A percentile compares a stretch with the other conserved stretches of the same genome.
phyloP scores from a whole-genome alignment of 495 filamentous ascomycete genomes.

The Hypoxylon lienhwacheense region DNA sequence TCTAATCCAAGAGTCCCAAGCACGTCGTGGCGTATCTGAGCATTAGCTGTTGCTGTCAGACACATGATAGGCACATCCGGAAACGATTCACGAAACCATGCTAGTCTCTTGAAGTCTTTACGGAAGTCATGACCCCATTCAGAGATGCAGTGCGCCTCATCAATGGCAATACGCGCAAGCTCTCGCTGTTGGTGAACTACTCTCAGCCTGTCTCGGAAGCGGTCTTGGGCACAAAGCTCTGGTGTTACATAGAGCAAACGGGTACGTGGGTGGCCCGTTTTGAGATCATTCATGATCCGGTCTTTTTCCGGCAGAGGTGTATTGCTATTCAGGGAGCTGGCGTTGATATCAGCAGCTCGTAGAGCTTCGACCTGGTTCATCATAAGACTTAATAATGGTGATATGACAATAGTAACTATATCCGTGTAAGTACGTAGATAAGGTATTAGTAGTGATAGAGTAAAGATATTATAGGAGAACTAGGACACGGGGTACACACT shows the following conservation, averaged over 20 bases:
- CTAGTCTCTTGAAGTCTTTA: slow-evolving; percentile 84
- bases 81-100: slow-evolving; percentile 79
- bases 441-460: not conserved
- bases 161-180: slow-evolving; percentile 81
- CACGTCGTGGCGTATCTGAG: slow-evolving; percentile 76
- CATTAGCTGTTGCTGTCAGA: slow-evolving; percentile 86
- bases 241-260: slow-evolving; percentile 92
- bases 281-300: slow-evolving; percentile 74
- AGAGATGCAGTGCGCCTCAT: slow-evolving; percentile 95
- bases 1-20: slow-evolving; percentile 72
- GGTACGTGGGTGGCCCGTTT: slow-evolving; percentile 80
- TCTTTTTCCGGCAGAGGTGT: slow-evolving; percentile 64
- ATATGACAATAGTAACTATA: slow-evolving; percentile 85
- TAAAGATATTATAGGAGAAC: not conserved
- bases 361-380: slow-evolving; percentile 90
- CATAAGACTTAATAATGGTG: slow-evolving; percentile 89
- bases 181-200: slow-evolving; percentile 80
- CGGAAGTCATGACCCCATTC: slow-evolving; percentile 99
- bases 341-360: slow-evolving; percentile 69
- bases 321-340: slow-evolving; percentile 84
- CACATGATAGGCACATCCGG: slow-evolving; percentile 87
- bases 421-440: slow-evolving; percentile 16
- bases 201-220: slow-evolving; percentile 72
- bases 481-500: slow-evolving; percentile 51
- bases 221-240: slow-evolving; percentile 77